Conservation (phyloP, 345 rosid species). For the Turritis glabra region DNA sequence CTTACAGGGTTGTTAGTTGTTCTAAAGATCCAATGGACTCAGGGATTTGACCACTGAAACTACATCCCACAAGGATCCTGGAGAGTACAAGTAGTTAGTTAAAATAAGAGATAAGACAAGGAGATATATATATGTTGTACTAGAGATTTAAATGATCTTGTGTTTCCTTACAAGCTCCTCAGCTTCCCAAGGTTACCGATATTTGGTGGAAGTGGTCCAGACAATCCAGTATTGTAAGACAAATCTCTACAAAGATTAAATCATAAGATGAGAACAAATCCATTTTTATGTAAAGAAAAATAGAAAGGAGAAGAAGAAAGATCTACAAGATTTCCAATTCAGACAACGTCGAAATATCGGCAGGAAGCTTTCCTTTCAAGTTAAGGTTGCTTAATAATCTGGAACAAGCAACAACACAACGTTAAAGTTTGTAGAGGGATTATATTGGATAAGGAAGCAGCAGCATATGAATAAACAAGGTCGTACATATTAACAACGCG, state of each 20-base stretch:
- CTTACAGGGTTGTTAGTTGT: not conserved
- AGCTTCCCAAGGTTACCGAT: conserved; percentile 63
- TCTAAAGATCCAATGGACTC: conserved; percentile 20
- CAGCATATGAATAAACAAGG: not conserved
- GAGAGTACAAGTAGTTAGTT: too few relatives aligned
- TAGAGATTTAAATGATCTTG: not conserved
- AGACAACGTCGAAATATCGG: conserved; percentile 48
- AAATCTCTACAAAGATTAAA: conserved; percentile 57
- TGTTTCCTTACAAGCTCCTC: conserved; percentile 52
- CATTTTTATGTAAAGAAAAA: not conserved
- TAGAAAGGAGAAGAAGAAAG: not conserved
- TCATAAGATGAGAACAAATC: conserved; percentile 18
- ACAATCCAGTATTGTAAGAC: conserved; percentile 50
- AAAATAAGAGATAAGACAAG: too few relatives aligned
- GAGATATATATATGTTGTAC: too few relatives aligned
- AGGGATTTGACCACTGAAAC: conserved; percentile 4
- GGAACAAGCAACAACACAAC: conserved; percentile 34
- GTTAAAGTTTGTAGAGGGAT: not conserved
- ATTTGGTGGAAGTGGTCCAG: conserved; percentile 58
- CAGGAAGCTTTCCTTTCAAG: conserved; percentile 52
- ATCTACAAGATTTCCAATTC: conserved; percentile 62
- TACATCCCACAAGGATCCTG: not conserved
- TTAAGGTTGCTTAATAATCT: conserved; percentile 56
- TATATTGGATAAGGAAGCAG: not conserved
- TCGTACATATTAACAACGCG: not conserved